A percentile compares a stretch with the other conserved stretches of the same genome.
phyloP scores from a whole-genome alignment of 2,329 filamentous ascomycete species.

The Penicillium aurantiogriseum region DNA sequence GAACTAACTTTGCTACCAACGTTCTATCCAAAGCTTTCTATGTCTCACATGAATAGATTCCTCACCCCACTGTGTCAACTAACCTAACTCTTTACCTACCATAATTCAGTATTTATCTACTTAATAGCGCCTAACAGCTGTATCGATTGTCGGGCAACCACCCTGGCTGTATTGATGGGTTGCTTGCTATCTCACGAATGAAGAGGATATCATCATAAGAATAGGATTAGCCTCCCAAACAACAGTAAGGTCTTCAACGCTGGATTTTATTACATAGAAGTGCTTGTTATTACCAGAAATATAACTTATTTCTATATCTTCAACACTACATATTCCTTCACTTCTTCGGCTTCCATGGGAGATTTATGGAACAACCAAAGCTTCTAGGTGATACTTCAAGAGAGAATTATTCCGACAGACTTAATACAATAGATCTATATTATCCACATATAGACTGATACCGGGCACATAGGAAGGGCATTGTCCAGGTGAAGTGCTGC shows the following conservation, averaged over 20 bases:
- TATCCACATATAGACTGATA: neutral
- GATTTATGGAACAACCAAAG: neutral
- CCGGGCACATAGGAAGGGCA: no score
- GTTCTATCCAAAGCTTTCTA: neutral
- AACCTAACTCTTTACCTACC: neutral
- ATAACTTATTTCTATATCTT: neutral
- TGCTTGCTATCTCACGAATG: neutral
- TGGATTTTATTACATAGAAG: neutral
- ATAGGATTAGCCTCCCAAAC: neutral
- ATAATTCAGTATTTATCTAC: no score
- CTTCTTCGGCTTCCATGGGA: neutral
- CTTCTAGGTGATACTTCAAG: no score
- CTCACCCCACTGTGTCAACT: neutral
- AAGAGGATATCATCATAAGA: neutral
- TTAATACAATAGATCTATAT: neutral
- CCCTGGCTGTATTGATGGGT: neutral
- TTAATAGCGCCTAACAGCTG: neutral
- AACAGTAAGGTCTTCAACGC: rapidly evolving
- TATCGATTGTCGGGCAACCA: neutral
- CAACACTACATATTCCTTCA: neutral
- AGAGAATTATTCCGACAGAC: neutral
- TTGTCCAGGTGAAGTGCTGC: neutral
- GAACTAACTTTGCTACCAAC: neutral
- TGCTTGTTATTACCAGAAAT: neutral
- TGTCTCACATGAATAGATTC: neutral